Evolutionary conservation across 2,329 filamentous ascomycete species (phyloP).

Genomic region (Trichoderma hamatum): DNA sequence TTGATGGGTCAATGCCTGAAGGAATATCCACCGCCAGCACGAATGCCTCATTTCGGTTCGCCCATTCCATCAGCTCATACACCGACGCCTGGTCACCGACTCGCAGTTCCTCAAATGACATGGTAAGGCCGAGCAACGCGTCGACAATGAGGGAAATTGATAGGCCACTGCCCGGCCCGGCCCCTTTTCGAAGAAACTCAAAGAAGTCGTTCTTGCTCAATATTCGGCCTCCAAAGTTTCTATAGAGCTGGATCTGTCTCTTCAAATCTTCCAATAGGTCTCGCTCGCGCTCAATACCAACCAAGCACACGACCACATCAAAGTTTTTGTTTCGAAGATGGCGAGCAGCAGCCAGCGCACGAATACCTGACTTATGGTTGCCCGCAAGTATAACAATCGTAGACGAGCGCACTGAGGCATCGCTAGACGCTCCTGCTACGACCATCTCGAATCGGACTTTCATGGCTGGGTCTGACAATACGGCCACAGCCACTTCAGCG

Average conservation of each 20-base stretch:
- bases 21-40: constrained; percentile 90
- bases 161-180: constrained; percentile 45
- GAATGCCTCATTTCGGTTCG: constrained; percentile 81
- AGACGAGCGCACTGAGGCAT: constrained; percentile 38
- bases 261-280: constrained; percentile 79
- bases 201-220: constrained; percentile 63
- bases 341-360: constrained; percentile 81
- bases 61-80: constrained; percentile 91
- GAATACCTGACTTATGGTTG: constrained; percentile 88
- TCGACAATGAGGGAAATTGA: constrained; percentile 84
- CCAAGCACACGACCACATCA: constrained; percentile 79
- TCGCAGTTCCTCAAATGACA: constrained; percentile 85
- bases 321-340: constrained; percentile 84
- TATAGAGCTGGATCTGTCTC: constrained; percentile 81
- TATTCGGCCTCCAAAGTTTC: constrained; percentile 78
- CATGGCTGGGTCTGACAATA: constrained; percentile 65
- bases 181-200: constrained; percentile 57
- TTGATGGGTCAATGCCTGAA: constrained; percentile 80
- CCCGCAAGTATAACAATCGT: constrained; percentile 80
- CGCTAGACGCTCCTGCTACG: constrained; percentile 42
- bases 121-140: constrained; percentile 81
- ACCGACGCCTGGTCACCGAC: constrained; percentile 81
- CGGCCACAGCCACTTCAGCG: constrained; percentile 76
- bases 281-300: constrained; percentile 80
- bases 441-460: constrained; percentile 55